A percentile compares a stretch with the other conserved stretches of the same genome.
Evolutionary conservation across 2,329 filamentous ascomycete species (phyloP).

Genomic region (Cordyceps javanica): DNA sequence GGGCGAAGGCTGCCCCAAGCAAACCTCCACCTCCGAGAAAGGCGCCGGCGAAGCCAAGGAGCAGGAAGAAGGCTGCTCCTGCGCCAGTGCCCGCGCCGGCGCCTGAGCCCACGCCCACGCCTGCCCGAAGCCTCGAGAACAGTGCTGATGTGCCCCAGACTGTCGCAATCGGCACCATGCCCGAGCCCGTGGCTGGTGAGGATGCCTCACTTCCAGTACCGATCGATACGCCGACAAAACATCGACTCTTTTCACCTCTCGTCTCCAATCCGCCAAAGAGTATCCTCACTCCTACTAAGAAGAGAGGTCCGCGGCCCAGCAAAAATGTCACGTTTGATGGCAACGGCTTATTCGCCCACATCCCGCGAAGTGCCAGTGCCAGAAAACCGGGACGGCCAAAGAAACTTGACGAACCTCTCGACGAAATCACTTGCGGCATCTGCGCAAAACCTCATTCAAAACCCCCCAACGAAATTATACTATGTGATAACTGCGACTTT

Average conservation of each 20-base stretch:
- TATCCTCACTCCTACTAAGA: slow-evolving; percentile 51
- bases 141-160: slow-evolving; percentile 8
- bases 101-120: neutral
- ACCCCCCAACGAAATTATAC: slow-evolving; percentile 54
- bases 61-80: slow-evolving; percentile 4
- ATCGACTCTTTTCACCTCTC: slow-evolving; percentile 8
- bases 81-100: neutral
- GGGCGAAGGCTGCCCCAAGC: slow-evolving; percentile 18
- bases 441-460: slow-evolving; percentile 53
- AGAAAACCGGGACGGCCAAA: slow-evolving; percentile 23
- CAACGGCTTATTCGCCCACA: slow-evolving; percentile 44
- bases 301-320: slow-evolving; percentile 30
- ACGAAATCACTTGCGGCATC: slow-evolving; percentile 52
- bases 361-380: slow-evolving; percentile 33
- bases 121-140: neutral
- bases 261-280: slow-evolving; percentile 36
- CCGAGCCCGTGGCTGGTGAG: neutral
- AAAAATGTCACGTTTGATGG: slow-evolving; percentile 53
- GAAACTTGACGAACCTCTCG: slow-evolving; percentile 30
- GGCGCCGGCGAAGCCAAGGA: slow-evolving; percentile 9
- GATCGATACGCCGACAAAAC: slow-evolving; percentile 11
- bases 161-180: neutral
- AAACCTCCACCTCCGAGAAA: slow-evolving; percentile 17
- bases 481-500: slow-evolving; percentile 59
- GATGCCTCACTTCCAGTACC: neutral